Percentiles rank a stretch among this genome's conserved stretches.
Conservation (phyloP, 371 early-diverging fungal species). For the Mortierella polycephala region DNA sequence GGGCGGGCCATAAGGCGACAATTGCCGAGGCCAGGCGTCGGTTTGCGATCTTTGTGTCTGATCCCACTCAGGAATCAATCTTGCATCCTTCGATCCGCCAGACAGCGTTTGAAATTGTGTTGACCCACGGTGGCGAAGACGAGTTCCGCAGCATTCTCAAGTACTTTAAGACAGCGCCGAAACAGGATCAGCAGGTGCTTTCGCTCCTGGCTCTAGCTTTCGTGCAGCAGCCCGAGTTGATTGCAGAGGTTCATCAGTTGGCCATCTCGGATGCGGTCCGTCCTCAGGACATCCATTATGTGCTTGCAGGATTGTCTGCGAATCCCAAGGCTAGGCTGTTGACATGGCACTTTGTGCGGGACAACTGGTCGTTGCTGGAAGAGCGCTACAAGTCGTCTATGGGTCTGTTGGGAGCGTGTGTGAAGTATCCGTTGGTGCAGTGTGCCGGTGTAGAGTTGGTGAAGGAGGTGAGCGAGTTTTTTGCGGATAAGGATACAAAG, state of each 20-base stretch:
- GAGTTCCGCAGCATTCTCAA: conserved; percentile 83
- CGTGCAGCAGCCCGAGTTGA: conserved; percentile 67
- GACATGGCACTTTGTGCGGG: conserved; percentile 83
- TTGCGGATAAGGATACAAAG: conserved; percentile 79
- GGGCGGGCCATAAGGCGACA: conserved; percentile 50
- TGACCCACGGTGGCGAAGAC: conserved; percentile 72
- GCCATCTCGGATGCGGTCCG: conserved; percentile 78
- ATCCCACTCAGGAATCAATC: conserved; percentile 65
- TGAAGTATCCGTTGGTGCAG: conserved; percentile 72
- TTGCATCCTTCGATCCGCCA: conserved; percentile 89
- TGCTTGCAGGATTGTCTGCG: conserved; percentile 58
- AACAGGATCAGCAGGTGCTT: conserved; percentile 81
- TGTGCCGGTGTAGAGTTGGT: conserved; percentile 69
- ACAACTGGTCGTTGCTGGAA: conserved; percentile 74
- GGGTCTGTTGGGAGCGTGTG: conserved; percentile 77
- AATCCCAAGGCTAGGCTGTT: conserved; percentile 72
- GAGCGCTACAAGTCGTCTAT: conserved; percentile 79
- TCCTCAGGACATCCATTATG: conserved; percentile 84
- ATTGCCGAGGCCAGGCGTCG: conserved; percentile 70
- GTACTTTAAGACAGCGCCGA: conserved; percentile 73
- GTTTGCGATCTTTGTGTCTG: conserved; percentile 66
- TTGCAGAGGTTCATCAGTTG: conserved; percentile 69
- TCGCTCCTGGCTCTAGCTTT: conserved; percentile 83
- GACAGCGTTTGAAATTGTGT: conserved; percentile 79
- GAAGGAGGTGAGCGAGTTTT: conserved; percentile 79